Base-by-base conservation (phyloP, 306 rosid genomes). In the Castanea sativa region DNA sequence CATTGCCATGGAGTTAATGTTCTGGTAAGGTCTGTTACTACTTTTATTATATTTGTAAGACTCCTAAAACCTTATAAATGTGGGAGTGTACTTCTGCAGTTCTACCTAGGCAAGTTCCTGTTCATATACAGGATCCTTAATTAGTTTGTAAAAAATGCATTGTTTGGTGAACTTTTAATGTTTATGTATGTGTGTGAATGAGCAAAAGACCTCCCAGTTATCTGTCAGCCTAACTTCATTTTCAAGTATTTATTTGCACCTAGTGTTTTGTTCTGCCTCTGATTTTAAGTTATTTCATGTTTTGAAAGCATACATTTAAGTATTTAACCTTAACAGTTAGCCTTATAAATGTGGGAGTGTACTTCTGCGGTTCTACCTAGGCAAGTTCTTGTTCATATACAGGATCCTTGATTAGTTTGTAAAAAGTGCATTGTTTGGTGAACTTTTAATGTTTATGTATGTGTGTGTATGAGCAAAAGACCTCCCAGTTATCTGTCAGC, bases 91-190 rank as follows among this genome's bases (percentile, higher is more conserved):
- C 65, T 68, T 23, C 77, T 25, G 27, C 27, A 25, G 27, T 25
- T 25, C 27, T 25, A 1, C 27, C 27, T 82, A 79, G 78, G 25
- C 73, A 81, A 80, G 83, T 75, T 80, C 77, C 78, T 78, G 89
- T 69, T 78, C 78, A 63, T 33, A 63, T 27, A 30, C 81, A 75
- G 92, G 84, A 76, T 83, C 80, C 56, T 25, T 56, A 59, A 77
- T 75, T 25, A 69, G 53, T 49, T 49, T 90, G 92, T 85, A 83
- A 83, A 83, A 83, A 81, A 80, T 79, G 78, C 79, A 80, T 80
- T 78, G 78, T 69, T 76, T 85, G 83, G 71, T 86, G 83, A 84
- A 80, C 76, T 23, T 69, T 65, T 10, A 10, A 49, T 12, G 53
- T 49, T 49, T 81, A 75, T 83, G 69, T 49, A 27, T 88, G 80